phyloP scores from a whole-genome alignment of 805 yeast genomes.

The Saturnispora halmiae region DNA sequence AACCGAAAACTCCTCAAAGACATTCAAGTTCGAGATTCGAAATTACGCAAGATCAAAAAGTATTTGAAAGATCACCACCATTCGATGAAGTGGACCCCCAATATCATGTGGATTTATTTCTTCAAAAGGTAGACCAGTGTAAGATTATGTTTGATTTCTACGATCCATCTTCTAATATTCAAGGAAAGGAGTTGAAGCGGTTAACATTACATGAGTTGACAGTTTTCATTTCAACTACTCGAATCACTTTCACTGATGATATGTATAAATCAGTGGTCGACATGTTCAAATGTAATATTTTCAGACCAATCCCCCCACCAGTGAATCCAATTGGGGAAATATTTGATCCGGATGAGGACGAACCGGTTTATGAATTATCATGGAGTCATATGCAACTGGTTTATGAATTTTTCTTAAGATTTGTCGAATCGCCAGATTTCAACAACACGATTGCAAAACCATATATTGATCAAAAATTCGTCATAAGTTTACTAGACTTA shows the following conservation, averaged over 20 bases:
- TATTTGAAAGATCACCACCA: slow-evolving; percentile 66
- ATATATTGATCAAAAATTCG: slow-evolving; percentile 85
- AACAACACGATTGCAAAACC: slow-evolving; percentile 89
- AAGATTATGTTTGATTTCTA: slow-evolving; percentile 87
- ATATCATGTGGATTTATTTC: slow-evolving; percentile 69
- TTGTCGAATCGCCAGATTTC: slow-evolving; percentile 91
- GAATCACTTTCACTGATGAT: slow-evolving; percentile 81
- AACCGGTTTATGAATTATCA: slow-evolving; percentile 89
- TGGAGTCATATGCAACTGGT: slow-evolving; percentile 99
- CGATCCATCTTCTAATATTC: slow-evolving; percentile 85
- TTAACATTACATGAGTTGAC: slow-evolving; percentile 81
- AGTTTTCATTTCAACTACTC: slow-evolving; percentile 73
- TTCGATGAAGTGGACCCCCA: slow-evolving; percentile 79
- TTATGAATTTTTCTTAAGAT: slow-evolving; percentile 86
- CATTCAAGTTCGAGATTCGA: slow-evolving; percentile 91
- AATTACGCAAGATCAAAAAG: slow-evolving; percentile 54
- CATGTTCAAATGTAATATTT: slow-evolving; percentile 83
- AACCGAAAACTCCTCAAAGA: slow-evolving; percentile 65
- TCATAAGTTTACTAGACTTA: slow-evolving; percentile 69
- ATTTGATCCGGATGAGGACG: slow-evolving; percentile 97
- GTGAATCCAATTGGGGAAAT: slow-evolving; percentile 95
- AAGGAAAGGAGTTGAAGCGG: slow-evolving; percentile 88
- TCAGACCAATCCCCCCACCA: slow-evolving; percentile 97
- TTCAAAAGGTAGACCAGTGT: slow-evolving; percentile 89
- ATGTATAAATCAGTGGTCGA: slow-evolving; percentile 81